Evolutionary conservation across 2,329 filamentous ascomycete genomes (phyloP), one percentile per base, ranked within the genome.

Genomic region (Ophiostoma perfectum): DNA sequence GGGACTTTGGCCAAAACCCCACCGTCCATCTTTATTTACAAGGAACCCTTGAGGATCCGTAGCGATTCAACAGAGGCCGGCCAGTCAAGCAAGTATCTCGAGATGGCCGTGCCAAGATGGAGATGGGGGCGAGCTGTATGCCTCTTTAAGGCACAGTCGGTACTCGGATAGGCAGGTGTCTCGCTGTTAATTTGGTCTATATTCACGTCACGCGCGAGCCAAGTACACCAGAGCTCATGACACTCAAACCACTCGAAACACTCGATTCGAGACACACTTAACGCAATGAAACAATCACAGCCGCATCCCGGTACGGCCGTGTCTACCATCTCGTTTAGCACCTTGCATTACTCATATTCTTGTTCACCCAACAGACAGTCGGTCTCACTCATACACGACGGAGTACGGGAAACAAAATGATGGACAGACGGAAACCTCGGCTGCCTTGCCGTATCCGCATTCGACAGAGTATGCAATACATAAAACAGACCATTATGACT

Each of bases 271-370:
- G 27, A 27, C 2, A 27, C 27, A 27, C 27, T 27, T 27, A 55
- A 55, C 49, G 18, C 49, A 55, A 55, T 55, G 49, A 55, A 55
- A 55, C 49, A 55, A 55, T 27, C 49, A 55, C 49, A 55, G 49
- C 49, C 49, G 49, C 49, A n/a, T 55, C 18, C 49, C 49, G 18
- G 4, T 55, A 55, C 49, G 49, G 49, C 49, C 49, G 49, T 55
- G 49, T 18, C n/a, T 27, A 27, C 49, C 18, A 27, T 18, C 8
- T 55, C n/a, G 47, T 52, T 52, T 4, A 52, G n/a, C 47, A 55
- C 7, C 14, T 55, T 9, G 42, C 6, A 27, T 27, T 27, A 27
- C 27, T 27, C 27, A 27, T 27, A 27, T 27, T 27, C 27, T 27
- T 27, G 27, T 27, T 27, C 27, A 27, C 2, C 27, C 27, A 27